Evolutionary conservation across 106 monocot genomes (phyloP).

Genomic region (Agapanthus africanus): DNA sequence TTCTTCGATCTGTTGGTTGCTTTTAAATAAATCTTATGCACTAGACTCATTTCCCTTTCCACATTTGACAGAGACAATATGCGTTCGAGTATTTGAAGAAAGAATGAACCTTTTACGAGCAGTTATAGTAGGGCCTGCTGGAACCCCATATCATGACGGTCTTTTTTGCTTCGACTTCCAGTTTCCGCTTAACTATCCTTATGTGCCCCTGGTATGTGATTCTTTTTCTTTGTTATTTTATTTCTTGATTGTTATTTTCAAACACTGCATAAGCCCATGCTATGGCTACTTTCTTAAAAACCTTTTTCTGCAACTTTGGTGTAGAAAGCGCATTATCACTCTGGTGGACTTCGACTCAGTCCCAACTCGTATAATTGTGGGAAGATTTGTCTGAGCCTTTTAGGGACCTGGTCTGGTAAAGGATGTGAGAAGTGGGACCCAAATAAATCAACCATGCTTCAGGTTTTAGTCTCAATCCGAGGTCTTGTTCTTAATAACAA

Average conservation of each 20-base stretch:
- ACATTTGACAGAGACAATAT: conserved; percentile 25
- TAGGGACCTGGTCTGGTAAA: conserved; percentile 5
- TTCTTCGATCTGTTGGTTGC: background rate
- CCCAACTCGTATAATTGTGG: conserved; percentile 10
- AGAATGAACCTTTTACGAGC: conserved; percentile 38
- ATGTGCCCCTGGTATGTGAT: conserved; percentile 21
- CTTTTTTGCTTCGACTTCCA: conserved; percentile 34
- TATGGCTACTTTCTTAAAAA: too few species aligned
- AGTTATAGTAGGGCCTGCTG: conserved; percentile 25
- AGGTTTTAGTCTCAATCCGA: conserved; percentile 5
- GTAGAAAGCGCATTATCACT: conserved; percentile 23
- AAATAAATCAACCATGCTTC: conserved; percentile 12
- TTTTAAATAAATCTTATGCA: background rate
- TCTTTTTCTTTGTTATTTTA: background rate
- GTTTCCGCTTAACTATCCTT: conserved; percentile 24
- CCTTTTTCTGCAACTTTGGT: background rate
- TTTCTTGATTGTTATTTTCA: background rate
- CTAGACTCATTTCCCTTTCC: background rate
- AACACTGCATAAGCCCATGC: background rate
- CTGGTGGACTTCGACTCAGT: conserved; percentile 14
- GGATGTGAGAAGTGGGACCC: conserved; percentile 9
- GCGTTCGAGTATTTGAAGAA: conserved; percentile 33
- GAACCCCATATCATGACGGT: conserved; percentile 43
- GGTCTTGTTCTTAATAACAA: conserved; percentile 11
- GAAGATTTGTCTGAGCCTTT: conserved; percentile 15